Conservation (phyloP, 2,329 filamentous ascomycete species). For the Neophaeococcomyces mojaviensis region DNA sequence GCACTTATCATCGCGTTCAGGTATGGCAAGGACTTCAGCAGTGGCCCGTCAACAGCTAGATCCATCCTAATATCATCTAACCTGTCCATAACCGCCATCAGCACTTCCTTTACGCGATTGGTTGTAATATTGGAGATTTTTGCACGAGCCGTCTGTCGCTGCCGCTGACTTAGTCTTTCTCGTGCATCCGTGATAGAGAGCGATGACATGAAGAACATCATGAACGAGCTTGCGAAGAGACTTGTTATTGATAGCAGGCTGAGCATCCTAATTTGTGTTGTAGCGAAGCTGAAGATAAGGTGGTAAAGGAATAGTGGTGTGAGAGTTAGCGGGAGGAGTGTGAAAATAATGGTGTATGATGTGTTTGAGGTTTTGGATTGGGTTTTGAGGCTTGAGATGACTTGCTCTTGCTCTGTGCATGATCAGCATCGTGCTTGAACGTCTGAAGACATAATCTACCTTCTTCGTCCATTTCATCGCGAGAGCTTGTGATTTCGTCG, state of each 20-base stretch:
- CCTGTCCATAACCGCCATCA: neutral
- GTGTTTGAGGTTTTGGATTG: conserved; percentile 15
- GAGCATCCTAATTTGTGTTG: conserved; percentile 12
- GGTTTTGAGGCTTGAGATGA: conserved; percentile 17
- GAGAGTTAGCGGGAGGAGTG: conserved; percentile 16
- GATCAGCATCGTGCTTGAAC: neutral
- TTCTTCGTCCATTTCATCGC: conserved; percentile 23
- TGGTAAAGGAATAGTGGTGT: conserved; percentile 16
- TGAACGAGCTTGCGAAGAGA: conserved; percentile 18
- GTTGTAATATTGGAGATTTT: neutral
- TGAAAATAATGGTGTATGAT: conserved; percentile 19
- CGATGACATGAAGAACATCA: conserved; percentile 17
- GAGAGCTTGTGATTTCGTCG: conserved; percentile 11
- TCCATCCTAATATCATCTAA: conserved; percentile 5
- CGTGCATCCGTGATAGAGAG: neutral
- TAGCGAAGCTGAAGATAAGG: conserved; percentile 12
- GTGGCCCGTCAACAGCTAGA: neutral
- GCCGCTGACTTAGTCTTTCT: neutral
- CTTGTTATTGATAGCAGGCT: conserved; percentile 20
- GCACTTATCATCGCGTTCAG: conserved; percentile 17
- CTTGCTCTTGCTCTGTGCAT: conserved; percentile 20
- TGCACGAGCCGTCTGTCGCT: conserved; percentile 2
- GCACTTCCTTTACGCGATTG: neutral
- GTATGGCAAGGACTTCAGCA: conserved; percentile 12
- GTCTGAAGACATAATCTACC: conserved; percentile 7